Base-by-base conservation (phyloP, 148 eudicot genomes). In the Persicaria maculosa region DNA sequence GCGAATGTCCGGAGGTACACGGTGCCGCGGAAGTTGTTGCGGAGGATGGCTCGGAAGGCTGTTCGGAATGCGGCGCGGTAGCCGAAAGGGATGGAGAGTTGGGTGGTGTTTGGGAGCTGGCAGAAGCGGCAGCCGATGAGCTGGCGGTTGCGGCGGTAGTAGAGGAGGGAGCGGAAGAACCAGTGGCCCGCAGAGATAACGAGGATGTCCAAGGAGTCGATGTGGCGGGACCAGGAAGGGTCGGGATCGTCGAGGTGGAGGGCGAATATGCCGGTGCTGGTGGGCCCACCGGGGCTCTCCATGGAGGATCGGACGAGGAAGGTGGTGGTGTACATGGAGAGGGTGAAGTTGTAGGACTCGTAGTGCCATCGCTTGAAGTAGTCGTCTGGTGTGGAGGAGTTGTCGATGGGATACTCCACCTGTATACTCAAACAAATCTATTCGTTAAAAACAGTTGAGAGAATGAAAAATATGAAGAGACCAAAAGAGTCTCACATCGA, bases 201-300 rank as follows among this genome's bases (percentile, higher is more conserved):
- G 40, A 80, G 82, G 45, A 89, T 88, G 72, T 91, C 89, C 4
- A 83, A 85, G 22, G 80, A 72, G 4, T 78, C 70, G 75, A 78
- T 88, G 44, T 80, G 84, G 4, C 62, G 77, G n/a, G 80, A 80
- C 98, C 97, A 91, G 48, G 57, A 74, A 14, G 76, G 76, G 9
- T 94, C 96, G 2, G 87, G 79, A 16, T 87, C 79, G 85, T 94
- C 98, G 0, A 94, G 88, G 75, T 91, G 88, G 20, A 94, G 90
- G 50, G 81, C 12, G 25, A 57, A 80, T 47, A 79, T 50, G 11
- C 82, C 88, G 3, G 85, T 45, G 16, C 89, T 78, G 16, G 91
- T 84, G 47, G 81, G 77, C 0, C 97, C 96, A 40, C 85, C 74
- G 15, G 77, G 70, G 79, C 88, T 90, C 77, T 91, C 96, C 19